A percentile compares a stretch with the other conserved stretches of the same genome.
Evolutionary conservation across 192 early-diverging fungal species (phyloP).

Genomic region (Bifiguratus adelaidae): DNA sequence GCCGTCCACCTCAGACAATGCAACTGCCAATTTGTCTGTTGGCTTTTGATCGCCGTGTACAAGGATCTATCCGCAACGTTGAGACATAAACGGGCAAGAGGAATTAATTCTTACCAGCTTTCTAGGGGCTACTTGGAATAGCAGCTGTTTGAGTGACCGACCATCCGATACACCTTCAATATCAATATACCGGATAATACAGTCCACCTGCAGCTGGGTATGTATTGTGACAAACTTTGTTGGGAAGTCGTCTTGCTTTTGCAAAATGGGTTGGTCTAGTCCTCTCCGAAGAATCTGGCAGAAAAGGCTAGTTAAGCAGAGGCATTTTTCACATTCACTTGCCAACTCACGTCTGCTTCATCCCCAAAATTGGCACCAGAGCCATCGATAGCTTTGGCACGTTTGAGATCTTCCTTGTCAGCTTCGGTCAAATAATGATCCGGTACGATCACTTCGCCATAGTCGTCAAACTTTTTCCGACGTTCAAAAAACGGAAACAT

Average conservation of each 20-base stretch:
- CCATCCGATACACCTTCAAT: slow-evolving; percentile 89
- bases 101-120: slow-evolving; percentile 51
- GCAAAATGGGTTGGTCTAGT: slow-evolving; percentile 32
- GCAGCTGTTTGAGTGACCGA: slow-evolving; percentile 74
- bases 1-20: slow-evolving; percentile 47
- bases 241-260: slow-evolving; percentile 49
- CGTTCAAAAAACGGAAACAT: slow-evolving; percentile 85
- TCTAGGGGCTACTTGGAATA: slow-evolving; percentile 65
- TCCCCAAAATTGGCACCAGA: slow-evolving; percentile 9
- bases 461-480: slow-evolving; percentile 83
- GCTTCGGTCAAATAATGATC: neutral
- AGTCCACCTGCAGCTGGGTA: slow-evolving; percentile 48
- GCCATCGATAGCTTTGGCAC: neutral
- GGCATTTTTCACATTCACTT: too few species aligned
- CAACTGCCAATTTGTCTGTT: slow-evolving; percentile 52
- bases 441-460: slow-evolving; percentile 46
- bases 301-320: too few species aligned
- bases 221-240: slow-evolving; percentile 67
- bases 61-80: slow-evolving; percentile 37
- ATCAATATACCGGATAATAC: slow-evolving; percentile 78
- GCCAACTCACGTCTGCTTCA: slow-evolving; percentile 8
- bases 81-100: neutral
- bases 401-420: neutral
- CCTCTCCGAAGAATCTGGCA: too few species aligned
- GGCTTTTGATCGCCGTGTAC: slow-evolving; percentile 74